Evolutionary conservation across 805 yeast species (phyloP), one percentile per base, ranked within the genome.

Genomic region (Ogataea ganodermae): DNA sequence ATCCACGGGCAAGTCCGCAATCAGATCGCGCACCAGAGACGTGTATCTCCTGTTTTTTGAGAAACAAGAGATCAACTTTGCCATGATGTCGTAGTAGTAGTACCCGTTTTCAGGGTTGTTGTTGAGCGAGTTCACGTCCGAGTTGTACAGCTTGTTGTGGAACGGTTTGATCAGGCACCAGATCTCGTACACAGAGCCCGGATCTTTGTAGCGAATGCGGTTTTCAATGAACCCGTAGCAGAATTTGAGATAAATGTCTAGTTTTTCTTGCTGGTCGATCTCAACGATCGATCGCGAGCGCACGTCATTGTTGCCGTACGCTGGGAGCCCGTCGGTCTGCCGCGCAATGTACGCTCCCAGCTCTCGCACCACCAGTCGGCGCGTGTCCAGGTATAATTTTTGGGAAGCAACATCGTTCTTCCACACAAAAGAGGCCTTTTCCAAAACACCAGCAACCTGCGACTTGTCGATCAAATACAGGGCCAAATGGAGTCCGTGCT

Each of bases 1-100:
- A 22, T 64, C 62, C 21, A 68, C 53, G 1, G 73, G 72, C n/a
- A 69, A 45, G 30, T 60, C 54, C 21, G 51, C 48, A 2, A 69
- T 57, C 13, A 69, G 20, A 4, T 58, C 54, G 9, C 51, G 47
- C 4, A 68, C 63, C 22, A 66, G 35, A 2, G 24, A 16, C 12
- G 59, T 50, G 38, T 65, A 68, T 39, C 71, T 51, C 39, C 47
- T 53, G 31, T 58, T 62, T 43, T 61, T 65, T 12, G 70, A 62
- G 31, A 68, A 66, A 6, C 50, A 43, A 9, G 53, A 43, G 8
- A 69, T 56, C 33, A 68, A 32, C 17, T 56, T 57, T 0, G 65
- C 53, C 23, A 68, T 31, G 1, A 63, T 47, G 44, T 52, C 54
- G 48, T 64, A 65, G 48, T 57, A 66, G 31, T 61, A 63, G 33